Base-by-base conservation (phyloP, 225 moss, liverwort and hornwort genomes). In the Sphagnum tenellum region DNA sequence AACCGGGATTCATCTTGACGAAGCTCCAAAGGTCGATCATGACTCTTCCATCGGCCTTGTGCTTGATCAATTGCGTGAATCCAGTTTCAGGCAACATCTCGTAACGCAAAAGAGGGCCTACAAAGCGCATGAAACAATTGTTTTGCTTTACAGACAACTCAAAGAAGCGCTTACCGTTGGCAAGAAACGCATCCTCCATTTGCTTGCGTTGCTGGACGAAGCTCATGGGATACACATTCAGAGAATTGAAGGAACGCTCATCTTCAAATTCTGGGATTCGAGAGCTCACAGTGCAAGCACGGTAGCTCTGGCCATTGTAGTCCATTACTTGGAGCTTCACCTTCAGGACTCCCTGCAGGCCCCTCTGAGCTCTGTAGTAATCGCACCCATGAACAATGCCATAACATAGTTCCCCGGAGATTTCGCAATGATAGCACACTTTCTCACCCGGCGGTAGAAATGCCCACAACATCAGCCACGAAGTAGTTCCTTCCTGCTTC, bases 381-480 rank as follows among this genome's bases (percentile, higher is more conserved):
- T 44, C 48, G 48, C 13, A 69, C 1, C 9, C 3, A 0, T 61
- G 45, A 5, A 76, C 54, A n/a, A 59, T 48, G 11, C 49, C 76
- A 11, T 29, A 67, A 7, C 70, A 45, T 53, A 56, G 49, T 60
- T 71, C 62, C 56, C 57, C 14, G 4, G 78, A 70, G 3, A 70
- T 62, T 9, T 67, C 48, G 12, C 78, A 78, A 1, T 45, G 61
- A 59, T 79, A 79, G 44, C 57, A 74, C 3, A 79, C 78, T 71
- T 63, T 74, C 58, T 61, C 56, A 2, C 71, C 71, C 3, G 13
- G 44, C 11, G 48, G 8, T 7, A 74, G 50, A 59, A 76, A 68
- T 3, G 76, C 64, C 76, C 76, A 72, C 3, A 76, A 46, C 60
- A 76, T 4, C 55, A 74, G 74, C 54, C 65, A 75, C 5, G 78